phyloP scores from a whole-genome alignment of 2,329 filamentous ascomycete genomes.

The Alternaria burnsii region DNA sequence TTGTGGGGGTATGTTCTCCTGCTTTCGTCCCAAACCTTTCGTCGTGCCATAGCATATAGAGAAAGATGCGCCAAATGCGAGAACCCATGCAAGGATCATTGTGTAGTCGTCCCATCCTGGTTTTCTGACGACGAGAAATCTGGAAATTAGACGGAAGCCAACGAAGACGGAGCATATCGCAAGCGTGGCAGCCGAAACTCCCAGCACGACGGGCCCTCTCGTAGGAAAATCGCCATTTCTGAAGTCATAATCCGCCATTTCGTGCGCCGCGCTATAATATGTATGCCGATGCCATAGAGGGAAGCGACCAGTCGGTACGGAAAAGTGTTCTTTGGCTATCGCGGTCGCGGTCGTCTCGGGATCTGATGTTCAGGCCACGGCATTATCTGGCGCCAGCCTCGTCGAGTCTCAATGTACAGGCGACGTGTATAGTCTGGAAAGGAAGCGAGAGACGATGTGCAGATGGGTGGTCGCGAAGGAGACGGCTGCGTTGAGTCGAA shows the following conservation, averaged over 20 bases:
- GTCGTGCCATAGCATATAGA: conserved; percentile 70
- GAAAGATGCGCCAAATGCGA: conserved; percentile 73
- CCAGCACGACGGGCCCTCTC: conserved; percentile 63
- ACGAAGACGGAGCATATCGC: conserved; percentile 78
- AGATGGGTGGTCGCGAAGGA: conserved; percentile 7
- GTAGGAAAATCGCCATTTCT: conserved; percentile 29
- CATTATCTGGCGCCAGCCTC: conserved; percentile 33
- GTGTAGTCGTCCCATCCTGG: conserved; percentile 81
- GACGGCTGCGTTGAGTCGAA: conserved; percentile 12
- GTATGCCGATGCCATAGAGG: conserved; percentile 17
- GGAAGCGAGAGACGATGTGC: neutral
- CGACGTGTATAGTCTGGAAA: neutral
- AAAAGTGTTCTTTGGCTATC: conserved; percentile 39
- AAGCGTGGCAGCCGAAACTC: conserved; percentile 74
- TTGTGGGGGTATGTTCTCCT: conserved; percentile 64
- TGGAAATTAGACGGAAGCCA: conserved; percentile 74
- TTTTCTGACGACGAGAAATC: conserved; percentile 75
- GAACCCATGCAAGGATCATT: conserved; percentile 80
- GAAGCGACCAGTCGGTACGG: neutral
- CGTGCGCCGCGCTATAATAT: conserved; percentile 21
- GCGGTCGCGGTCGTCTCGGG: conserved; percentile 33
- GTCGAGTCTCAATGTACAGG: conserved; percentile 4
- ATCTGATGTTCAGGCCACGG: conserved; percentile 25
- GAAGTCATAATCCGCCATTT: conserved; percentile 35
- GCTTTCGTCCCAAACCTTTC: conserved; percentile 74